These are phyloP conservation scores for Lactuca sativa DNA, from an alignment of 129 eudicot species.

Conservation along the genomic window DNA sequence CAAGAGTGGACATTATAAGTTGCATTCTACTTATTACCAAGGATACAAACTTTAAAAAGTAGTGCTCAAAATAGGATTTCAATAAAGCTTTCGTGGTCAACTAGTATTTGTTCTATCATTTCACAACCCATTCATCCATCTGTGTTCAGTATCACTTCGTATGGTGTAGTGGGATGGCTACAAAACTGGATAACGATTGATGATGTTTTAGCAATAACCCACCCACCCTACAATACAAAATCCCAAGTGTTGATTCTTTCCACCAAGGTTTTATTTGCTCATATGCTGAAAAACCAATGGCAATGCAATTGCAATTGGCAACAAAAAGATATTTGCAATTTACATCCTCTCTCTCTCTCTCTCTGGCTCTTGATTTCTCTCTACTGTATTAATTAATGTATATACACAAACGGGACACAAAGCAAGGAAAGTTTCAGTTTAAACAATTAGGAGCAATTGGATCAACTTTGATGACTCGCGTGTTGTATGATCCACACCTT, in stretches of 20 bases:
- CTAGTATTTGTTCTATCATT: too few relatives aligned
- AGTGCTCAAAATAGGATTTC: too few relatives aligned
- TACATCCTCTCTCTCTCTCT: constrained; percentile 23
- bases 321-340: constrained; percentile 31
- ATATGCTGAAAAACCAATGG: neutral
- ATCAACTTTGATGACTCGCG: constrained; percentile 86
- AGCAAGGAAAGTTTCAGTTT: constrained; percentile 19
- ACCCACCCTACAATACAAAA: neutral
- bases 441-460: constrained; percentile 50
- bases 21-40: too few relatives aligned
- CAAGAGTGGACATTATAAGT: too few relatives aligned
- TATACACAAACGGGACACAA: too few relatives aligned
- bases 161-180: too few relatives aligned
- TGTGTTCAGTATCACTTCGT: too few relatives aligned
- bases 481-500: constrained; percentile 84
- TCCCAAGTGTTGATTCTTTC: neutral
- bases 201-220: too few relatives aligned
- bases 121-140: too few relatives aligned
- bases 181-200: too few relatives aligned
- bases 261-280: constrained; percentile 25
- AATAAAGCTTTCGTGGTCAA: too few relatives aligned
- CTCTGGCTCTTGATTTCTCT: neutral
- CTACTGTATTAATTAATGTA: constrained; percentile 14
- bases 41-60: too few relatives aligned
- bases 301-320: constrained; percentile 14